phyloP scores from a whole-genome alignment of 2,329 filamentous ascomycete genomes.

The Nemania bipapillata region DNA sequence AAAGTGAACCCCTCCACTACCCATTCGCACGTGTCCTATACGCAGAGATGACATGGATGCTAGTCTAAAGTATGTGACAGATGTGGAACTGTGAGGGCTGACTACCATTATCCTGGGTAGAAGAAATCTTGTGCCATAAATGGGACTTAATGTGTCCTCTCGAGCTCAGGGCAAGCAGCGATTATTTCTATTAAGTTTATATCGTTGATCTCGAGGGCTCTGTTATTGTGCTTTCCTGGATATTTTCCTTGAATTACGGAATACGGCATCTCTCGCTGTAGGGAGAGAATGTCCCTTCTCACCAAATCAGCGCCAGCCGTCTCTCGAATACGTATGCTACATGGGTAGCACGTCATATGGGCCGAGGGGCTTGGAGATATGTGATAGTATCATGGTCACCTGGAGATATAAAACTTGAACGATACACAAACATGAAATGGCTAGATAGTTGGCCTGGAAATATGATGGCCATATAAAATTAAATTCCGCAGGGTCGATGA shows the following conservation, averaged over 20 bases:
- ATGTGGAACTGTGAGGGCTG: not conserved
- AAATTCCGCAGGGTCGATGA: not conserved
- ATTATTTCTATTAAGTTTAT: not conserved
- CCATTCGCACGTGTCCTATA: slow-evolving; percentile 18
- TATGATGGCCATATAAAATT: not conserved
- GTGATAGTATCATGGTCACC: not conserved
- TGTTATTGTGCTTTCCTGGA: not conserved
- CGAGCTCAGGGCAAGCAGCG: not conserved
- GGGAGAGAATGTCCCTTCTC: not conserved
- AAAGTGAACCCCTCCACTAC: slow-evolving; percentile 8
- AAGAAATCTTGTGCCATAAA: not conserved
- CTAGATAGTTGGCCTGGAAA: not conserved
- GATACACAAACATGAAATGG: not conserved
- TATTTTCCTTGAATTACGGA: not conserved
- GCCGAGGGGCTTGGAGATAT: not conserved
- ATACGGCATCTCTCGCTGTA: not conserved
- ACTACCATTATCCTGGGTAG: not conserved
- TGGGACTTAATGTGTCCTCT: too few species aligned
- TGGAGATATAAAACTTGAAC: not conserved
- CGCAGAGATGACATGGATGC: not conserved
- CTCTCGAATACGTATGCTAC: not conserved
- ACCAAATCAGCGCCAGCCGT: not conserved
- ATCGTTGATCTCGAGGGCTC: not conserved
- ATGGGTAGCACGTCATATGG: slow-evolving; percentile 8
- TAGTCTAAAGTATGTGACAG: not conserved